Conservation (phyloP, 257 asterid genomes). For the Solanum infundibuliforme region DNA sequence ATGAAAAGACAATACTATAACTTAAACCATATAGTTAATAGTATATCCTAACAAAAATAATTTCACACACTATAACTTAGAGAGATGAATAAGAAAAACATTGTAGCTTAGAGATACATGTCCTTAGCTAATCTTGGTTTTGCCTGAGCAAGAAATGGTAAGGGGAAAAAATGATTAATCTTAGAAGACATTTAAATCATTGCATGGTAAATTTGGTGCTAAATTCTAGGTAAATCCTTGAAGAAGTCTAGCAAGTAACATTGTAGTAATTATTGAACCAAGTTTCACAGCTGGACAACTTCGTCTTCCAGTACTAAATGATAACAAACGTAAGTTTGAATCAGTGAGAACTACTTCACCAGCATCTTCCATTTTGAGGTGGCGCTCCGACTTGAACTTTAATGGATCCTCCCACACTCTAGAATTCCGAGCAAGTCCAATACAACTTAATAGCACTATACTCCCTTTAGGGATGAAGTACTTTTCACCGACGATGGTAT, state of each 20-base stretch:
- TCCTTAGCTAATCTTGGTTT: not conserved
- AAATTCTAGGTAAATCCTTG: not conserved
- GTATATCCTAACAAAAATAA: no score
- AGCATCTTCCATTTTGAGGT: not conserved
- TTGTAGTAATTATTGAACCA: not conserved
- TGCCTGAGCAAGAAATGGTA: not conserved
- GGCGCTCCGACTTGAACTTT: not conserved
- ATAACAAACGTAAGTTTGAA: not conserved
- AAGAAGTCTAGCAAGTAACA: not conserved
- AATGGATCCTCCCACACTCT: not conserved
- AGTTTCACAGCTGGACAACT: not conserved
- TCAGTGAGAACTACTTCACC: not conserved
- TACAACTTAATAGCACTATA: conserved; percentile 5
- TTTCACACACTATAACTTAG: not conserved
- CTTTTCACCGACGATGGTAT: no score
- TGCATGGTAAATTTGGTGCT: not conserved
- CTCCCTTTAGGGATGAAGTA: conserved; percentile 10
- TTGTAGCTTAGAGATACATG: not conserved
- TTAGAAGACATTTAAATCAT: not conserved
- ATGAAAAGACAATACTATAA: not conserved
- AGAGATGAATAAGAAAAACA: no score
- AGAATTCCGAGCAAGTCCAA: not conserved
- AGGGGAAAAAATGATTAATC: not conserved
- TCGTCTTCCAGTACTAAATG: not conserved
- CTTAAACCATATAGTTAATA: no score